Conservation (phyloP, 2,329 filamentous ascomycete species). For the Pestalotiopsis sp. region DNA sequence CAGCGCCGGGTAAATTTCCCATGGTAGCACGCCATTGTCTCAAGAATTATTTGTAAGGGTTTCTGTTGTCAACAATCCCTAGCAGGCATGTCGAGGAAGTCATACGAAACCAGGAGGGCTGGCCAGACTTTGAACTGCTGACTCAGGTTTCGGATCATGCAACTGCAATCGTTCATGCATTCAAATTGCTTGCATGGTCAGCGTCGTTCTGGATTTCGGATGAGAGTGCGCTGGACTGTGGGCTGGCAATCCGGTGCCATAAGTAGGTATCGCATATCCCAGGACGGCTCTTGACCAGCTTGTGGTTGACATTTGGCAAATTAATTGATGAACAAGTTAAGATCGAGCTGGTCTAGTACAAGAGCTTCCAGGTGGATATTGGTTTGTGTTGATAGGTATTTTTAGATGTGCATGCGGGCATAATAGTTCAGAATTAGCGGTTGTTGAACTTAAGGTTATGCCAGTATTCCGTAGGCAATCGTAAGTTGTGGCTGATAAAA, state of each 20-base stretch:
- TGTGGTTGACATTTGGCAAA: too few species aligned
- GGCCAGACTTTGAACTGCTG: background rate
- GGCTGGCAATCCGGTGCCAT: background rate
- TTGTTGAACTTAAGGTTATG: too few species aligned
- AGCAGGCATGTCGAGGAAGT: background rate
- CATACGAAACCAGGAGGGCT: background rate
- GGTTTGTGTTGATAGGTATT: too few species aligned
- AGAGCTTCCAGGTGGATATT: too few species aligned
- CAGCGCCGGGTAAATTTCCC: background rate
- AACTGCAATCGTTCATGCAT: background rate
- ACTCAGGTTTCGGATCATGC: background rate
- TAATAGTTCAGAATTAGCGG: too few species aligned
- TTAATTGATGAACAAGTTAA: too few species aligned
- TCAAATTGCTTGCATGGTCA: background rate
- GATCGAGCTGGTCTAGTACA: too few species aligned
- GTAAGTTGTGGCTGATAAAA: too few species aligned
- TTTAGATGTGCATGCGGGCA: too few species aligned
- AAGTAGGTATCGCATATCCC: background rate
- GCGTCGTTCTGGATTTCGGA: background rate
- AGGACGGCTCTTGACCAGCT: background rate
- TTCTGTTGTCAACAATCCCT: background rate
- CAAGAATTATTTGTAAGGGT: background rate
- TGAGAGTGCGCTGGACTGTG: background rate
- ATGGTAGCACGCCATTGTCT: background rate
- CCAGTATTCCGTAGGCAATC: too few species aligned